A percentile compares a stretch with the other conserved stretches of the same genome.
Evolutionary conservation across 805 yeast species (phyloP).

Genomic region (Kodamaea restingae): DNA sequence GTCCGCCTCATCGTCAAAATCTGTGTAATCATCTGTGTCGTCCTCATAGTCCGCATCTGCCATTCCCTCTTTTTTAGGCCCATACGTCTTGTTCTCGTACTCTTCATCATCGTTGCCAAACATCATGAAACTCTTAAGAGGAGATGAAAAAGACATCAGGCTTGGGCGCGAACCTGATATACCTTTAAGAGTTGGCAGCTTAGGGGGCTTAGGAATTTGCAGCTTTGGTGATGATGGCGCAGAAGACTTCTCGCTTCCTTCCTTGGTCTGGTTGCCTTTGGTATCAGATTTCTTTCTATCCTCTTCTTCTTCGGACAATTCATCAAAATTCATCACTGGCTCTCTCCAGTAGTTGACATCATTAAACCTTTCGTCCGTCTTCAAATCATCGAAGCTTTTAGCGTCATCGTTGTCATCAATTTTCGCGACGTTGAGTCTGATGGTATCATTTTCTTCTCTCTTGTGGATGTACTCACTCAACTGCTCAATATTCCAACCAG

Average conservation of each 20-base stretch:
- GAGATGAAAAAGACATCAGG: slow-evolving; percentile 37
- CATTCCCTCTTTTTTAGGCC: not conserved
- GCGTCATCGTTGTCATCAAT: slow-evolving; percentile 18
- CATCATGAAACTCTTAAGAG: slow-evolving; percentile 39
- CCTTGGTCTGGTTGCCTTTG: not conserved
- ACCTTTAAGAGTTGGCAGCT: slow-evolving; percentile 2
- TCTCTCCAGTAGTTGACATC: slow-evolving; percentile 94
- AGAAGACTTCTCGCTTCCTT: not conserved
- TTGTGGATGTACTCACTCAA: slow-evolving; percentile 30
- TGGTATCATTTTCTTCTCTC: slow-evolving; percentile 14
- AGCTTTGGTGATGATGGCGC: not conserved
- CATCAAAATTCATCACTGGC: slow-evolving; percentile 59
- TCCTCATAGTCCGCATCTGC: slow-evolving; percentile 17
- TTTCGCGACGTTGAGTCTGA: slow-evolving; percentile 20
- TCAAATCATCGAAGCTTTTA: slow-evolving; percentile 26
- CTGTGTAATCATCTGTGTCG: slow-evolving; percentile 18
- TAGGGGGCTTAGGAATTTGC: slow-evolving; percentile 1
- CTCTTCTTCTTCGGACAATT: slow-evolving; percentile 39
- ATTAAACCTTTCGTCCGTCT: slow-evolving; percentile 58
- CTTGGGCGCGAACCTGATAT: slow-evolving; percentile 16
- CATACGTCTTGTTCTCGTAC: slow-evolving; percentile 2
- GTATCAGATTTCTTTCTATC: slow-evolving; percentile 3
- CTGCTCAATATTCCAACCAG: slow-evolving; percentile 35
- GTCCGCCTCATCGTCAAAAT: slow-evolving; percentile 20
- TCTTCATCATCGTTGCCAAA: slow-evolving; percentile 22